These are phyloP conservation scores for Ceratocystis cacaofunesta DNA, from an alignment of 2,329 filamentous ascomycete species.

Conservation along the genomic window DNA sequence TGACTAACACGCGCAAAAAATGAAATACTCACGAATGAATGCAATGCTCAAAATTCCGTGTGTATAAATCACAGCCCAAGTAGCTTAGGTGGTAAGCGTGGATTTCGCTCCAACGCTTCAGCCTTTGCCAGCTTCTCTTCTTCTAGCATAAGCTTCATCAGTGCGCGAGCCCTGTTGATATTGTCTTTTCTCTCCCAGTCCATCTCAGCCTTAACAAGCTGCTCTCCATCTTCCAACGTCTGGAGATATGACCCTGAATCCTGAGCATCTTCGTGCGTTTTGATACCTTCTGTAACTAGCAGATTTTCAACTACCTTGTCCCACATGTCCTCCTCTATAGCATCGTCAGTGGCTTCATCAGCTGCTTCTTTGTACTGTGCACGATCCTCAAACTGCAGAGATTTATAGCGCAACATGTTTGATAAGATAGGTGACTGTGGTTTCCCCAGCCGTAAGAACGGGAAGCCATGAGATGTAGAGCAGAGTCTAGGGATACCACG, in stretches of 20 bases:
- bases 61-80: constrained; percentile 6
- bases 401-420: constrained; percentile 39
- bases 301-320: constrained; percentile 27
- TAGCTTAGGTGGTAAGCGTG: constrained; percentile 9
- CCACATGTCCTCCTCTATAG: constrained; percentile 35
- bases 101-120: constrained; percentile 18
- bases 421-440: constrained; percentile 47
- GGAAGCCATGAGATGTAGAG: constrained; percentile 38
- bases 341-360: constrained; percentile 24
- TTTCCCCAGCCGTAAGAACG: constrained; percentile 52
- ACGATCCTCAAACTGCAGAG: constrained; percentile 30
- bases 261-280: constrained; percentile 6
- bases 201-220: constrained; percentile 32
- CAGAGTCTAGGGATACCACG: constrained; percentile 44
- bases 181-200: constrained; percentile 26
- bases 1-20: background rate
- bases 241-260: background rate
- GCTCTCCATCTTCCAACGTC: constrained; percentile 26
- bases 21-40: background rate
- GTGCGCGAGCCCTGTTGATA: constrained; percentile 28
- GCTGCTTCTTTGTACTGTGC: constrained; percentile 27
- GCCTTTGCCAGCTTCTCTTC: constrained; percentile 27
- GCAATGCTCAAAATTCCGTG: background rate
- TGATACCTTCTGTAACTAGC: constrained; percentile 14
- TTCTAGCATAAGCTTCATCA: constrained; percentile 28